These are phyloP conservation scores for Pleomassaria siparia DNA, from an alignment of 2,329 filamentous ascomycete species.

Conservation along the genomic window DNA sequence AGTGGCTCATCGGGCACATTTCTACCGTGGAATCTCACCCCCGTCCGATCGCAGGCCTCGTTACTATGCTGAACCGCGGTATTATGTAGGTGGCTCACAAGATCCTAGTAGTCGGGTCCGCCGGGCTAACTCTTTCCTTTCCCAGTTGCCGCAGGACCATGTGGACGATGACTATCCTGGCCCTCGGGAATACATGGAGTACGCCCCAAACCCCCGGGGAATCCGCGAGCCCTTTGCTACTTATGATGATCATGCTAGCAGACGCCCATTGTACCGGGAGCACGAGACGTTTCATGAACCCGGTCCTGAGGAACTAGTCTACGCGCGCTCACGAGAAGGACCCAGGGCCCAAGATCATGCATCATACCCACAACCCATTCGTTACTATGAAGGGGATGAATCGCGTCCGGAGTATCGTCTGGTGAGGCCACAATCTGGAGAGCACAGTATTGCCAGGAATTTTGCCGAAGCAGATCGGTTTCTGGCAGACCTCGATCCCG, in stretches of 20 bases:
- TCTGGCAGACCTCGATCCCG: constrained; percentile 34
- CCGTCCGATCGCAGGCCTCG: constrained; percentile 27
- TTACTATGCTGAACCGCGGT: constrained; percentile 33
- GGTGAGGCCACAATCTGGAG: constrained; percentile 18
- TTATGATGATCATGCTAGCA: constrained; percentile 33
- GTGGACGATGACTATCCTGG: constrained; percentile 31
- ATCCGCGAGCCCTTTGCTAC: constrained; percentile 23
- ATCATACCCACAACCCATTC: constrained; percentile 28
- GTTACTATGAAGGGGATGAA: constrained; percentile 30
- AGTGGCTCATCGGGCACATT: constrained; percentile 21
- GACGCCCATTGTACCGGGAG: constrained; percentile 36
- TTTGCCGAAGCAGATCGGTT: constrained; percentile 40
- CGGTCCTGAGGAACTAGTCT: constrained; percentile 27
- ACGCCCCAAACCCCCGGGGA: constrained; percentile 30
- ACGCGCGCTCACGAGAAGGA: constrained; percentile 31
- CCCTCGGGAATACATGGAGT: constrained; percentile 32
- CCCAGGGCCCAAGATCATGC: constrained; percentile 28
- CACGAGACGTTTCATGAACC: constrained; percentile 32
- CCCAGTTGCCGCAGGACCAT: constrained; percentile 30
- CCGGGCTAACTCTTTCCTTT: constrained; percentile 17
- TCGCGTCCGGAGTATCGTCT: constrained; percentile 25
- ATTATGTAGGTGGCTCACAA: constrained; percentile 36
- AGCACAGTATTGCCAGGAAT: constrained; percentile 23
- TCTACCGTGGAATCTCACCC: constrained; percentile 27
- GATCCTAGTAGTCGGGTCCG: constrained; percentile 4